A percentile compares a stretch with the other conserved stretches of the same genome.
Evolutionary conservation across 2,329 filamentous ascomycete genomes (phyloP).

Genomic region (Juglanconis oblonga): DNA sequence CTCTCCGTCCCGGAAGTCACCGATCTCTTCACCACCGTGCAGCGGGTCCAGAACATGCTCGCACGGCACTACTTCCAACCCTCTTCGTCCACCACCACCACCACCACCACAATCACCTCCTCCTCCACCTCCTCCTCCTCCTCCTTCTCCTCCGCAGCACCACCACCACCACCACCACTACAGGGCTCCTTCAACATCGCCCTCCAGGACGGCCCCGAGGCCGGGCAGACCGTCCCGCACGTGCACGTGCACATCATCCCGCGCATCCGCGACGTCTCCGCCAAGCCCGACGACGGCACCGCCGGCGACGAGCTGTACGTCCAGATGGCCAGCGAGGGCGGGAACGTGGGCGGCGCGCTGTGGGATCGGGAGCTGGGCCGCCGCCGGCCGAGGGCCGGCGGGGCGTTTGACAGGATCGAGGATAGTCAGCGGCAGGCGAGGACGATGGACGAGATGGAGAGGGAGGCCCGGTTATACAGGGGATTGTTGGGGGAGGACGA

Average conservation of each 20-base stretch:
- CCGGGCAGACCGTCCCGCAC: conserved; percentile 91
- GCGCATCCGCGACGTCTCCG: conserved; percentile 55
- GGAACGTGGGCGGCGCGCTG: conserved; percentile 73
- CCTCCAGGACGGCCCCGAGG: conserved; percentile 86
- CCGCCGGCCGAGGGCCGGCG: conserved; percentile 45
- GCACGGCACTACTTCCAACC: conserved; percentile 50
- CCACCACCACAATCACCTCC: not conserved
- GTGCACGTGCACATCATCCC: conserved; percentile 93
- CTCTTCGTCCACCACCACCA: not conserved
- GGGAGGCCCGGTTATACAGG: conserved; percentile 70
- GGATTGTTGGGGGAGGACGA: conserved; percentile 44
- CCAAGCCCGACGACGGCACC: conserved; percentile 28
- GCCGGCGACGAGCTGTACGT: conserved; percentile 74
- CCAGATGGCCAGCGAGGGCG: conserved; percentile 78
- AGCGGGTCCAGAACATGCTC: conserved; percentile 76
- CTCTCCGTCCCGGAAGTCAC: conserved; percentile 67
- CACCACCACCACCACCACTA: conserved; percentile 43
- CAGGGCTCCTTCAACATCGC: conserved; percentile 84
- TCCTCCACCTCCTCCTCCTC: not conserved
- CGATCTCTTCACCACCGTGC: conserved; percentile 86
- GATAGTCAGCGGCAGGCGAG: conserved; percentile 67
- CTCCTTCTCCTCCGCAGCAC: conserved; percentile 28
- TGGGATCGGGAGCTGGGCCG: conserved; percentile 44
- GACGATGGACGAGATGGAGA: conserved; percentile 71
- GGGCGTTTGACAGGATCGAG: conserved; percentile 67